A percentile compares a stretch with the other conserved stretches of the same genome.
Conservation (phyloP, 2,329 filamentous ascomycete genomes). For the Didymella pinodella region DNA sequence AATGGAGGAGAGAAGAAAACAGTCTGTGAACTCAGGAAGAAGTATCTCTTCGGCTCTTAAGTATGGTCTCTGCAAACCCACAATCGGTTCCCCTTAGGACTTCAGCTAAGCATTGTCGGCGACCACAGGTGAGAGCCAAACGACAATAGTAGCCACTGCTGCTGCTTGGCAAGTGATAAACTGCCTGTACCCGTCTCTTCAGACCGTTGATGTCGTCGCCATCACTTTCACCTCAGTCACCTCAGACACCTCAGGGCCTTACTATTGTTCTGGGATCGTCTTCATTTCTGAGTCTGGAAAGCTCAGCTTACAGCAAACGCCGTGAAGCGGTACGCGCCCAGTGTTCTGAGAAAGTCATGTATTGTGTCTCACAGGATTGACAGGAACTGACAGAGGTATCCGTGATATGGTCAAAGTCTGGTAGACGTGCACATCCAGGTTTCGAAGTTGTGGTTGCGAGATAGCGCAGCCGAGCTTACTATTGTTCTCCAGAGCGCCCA, state of each 20-base stretch:
- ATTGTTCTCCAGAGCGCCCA: constrained; percentile 42
- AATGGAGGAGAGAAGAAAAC: neutral
- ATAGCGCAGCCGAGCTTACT: constrained; percentile 39
- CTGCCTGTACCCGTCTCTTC: neutral
- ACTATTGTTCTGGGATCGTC: constrained; percentile 33
- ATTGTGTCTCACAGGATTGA: constrained; percentile 30
- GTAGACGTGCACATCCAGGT: constrained; percentile 24
- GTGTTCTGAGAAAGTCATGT: constrained; percentile 1
- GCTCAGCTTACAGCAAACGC: constrained; percentile 15
- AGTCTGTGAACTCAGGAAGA: neutral
- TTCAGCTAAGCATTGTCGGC: constrained; percentile 16
- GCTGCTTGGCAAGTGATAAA: constrained; percentile 4
- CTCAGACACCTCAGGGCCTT: constrained; percentile 15
- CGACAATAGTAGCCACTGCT: constrained; percentile 12
- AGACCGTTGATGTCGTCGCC: constrained; percentile 11
- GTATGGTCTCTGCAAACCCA: neutral
- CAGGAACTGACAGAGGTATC: constrained; percentile 9
- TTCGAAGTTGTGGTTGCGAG: constrained; percentile 15
- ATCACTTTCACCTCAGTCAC: constrained; percentile 25
- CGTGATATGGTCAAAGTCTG: constrained; percentile 4
- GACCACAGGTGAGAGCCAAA: neutral
- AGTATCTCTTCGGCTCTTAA: neutral
- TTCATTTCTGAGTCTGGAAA: constrained; percentile 16
- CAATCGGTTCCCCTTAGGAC: neutral
- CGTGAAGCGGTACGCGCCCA: constrained; percentile 8